phyloP scores from a whole-genome alignment of 345 rosid genomes.

The Bruguiera gymnorhiza region DNA sequence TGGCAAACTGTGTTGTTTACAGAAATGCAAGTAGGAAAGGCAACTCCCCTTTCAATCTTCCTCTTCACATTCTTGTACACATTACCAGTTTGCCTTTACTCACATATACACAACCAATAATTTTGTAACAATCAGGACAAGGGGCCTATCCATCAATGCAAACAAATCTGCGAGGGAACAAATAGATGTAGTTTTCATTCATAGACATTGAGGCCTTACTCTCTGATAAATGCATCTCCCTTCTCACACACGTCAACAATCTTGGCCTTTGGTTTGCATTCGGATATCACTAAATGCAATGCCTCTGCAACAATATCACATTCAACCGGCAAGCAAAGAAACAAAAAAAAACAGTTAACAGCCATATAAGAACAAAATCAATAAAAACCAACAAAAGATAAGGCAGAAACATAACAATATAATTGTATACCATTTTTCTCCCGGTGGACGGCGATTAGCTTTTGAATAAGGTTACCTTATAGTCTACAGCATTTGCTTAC shows the following conservation, averaged over 20 bases:
- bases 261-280: slow-evolving; percentile 80
- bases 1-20: slow-evolving; percentile 87
- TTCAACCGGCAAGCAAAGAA: not conserved
- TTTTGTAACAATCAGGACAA: not conserved
- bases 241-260: slow-evolving; percentile 88
- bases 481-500: no score
- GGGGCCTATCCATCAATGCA: not conserved
- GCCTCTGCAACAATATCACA: slow-evolving; percentile 50
- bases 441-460: no score
- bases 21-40: slow-evolving; percentile 91
- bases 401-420: not conserved
- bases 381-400: not conserved
- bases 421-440: no score
- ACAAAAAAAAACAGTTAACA: not conserved
- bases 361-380: not conserved
- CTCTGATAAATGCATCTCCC: slow-evolving; percentile 80
- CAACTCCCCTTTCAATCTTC: slow-evolving; percentile 91
- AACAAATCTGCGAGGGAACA: not conserved
- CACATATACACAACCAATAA: slow-evolving; percentile 4
- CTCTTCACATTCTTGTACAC: slow-evolving; percentile 94
- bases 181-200: not conserved
- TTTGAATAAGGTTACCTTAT: no score
- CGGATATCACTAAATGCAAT: slow-evolving; percentile 65
- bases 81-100: slow-evolving; percentile 68
- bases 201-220: slow-evolving; percentile 41